Base-by-base conservation (phyloP, 176 grass and related monocot species). In the Ananas comosus region DNA sequence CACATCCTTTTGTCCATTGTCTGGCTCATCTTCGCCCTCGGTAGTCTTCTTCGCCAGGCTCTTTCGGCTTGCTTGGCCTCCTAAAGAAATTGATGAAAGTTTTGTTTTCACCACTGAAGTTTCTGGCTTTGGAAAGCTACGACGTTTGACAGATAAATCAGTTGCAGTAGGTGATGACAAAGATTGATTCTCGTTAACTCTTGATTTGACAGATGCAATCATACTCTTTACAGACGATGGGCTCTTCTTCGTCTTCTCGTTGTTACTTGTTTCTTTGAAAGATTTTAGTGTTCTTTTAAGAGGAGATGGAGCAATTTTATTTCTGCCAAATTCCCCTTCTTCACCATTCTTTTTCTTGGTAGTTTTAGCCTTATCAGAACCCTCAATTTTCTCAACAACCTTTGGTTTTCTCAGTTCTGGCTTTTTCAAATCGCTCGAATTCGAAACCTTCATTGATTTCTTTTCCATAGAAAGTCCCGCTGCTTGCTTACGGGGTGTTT, bases 171-270 rank as follows among this genome's bases (percentile, higher is more conserved):
- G 69, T 49, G 51, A 24, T 69, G 70, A 77, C 29, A 25, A 12
- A 12, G 21, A n/a, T 75, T 64, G 66, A 59, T 76, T 72, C 49
- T 83, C 71, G 63, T 80, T 83, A 33, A 50, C 8, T 83, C 57
- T 87, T 12, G 50, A 74, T 12, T 61, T 5, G 70, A 51, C 47
- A 33, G 81, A 72, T 74, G 79, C n/a, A 28, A 25, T 68, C 33
- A 4, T 42, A 42, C 33, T 42, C 33, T 42, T 42, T 42, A 42
- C 33, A 42, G 6, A 42, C 2, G 49, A 4, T 12, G 64, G 17
- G 11, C 21, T 77, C 65, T 67, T 73, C 80, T 72, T 83, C 16
- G 69, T 71, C 11, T 28, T 63, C 56, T 6, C 76, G 49, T 51
- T 17, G 13, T 79, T 78, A 53, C 23, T 68, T 27, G 29, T 24